These are phyloP conservation scores for Neopestalotiopsis rosae DNA, from an alignment of 2,329 filamentous ascomycete genomes.

Conservation along the genomic window DNA sequence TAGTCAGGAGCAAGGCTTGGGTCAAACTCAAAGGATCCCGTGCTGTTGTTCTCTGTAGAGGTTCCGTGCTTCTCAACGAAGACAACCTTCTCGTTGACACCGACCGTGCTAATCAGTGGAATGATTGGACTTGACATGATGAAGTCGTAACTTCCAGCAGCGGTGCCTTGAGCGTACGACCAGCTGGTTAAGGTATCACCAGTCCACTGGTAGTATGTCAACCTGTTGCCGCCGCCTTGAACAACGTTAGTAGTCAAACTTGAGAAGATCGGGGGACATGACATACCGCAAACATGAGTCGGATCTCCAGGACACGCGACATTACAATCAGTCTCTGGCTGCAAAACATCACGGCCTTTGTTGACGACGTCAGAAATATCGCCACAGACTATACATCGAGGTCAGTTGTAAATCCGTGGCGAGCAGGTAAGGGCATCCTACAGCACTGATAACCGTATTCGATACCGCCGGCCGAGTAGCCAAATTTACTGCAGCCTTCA, in stretches of 20 bases:
- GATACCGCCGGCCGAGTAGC: conserved; percentile 49
- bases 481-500: conserved; percentile 44
- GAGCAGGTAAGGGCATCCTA: conserved; percentile 24
- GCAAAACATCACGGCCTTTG: conserved; percentile 28
- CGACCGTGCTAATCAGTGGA: conserved; percentile 57
- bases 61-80: conserved; percentile 63
- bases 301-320: conserved; percentile 41
- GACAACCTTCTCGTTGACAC: conserved; percentile 58
- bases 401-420: not conserved
- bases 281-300: conserved; percentile 41
- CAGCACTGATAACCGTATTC: conserved; percentile 49
- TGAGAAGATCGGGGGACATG: not conserved
- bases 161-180: conserved; percentile 52
- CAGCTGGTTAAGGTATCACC: conserved; percentile 52
- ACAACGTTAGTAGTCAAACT: not conserved
- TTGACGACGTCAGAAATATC: conserved; percentile 36
- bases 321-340: conserved; percentile 43
- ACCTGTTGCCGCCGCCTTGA: conserved; percentile 42
- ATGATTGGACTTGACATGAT: conserved; percentile 58
- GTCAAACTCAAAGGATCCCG: conserved; percentile 65
- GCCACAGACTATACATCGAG: conserved; percentile 36
- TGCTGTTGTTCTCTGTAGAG: conserved; percentile 58
- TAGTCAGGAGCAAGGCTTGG: conserved; percentile 49
- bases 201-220: conserved; percentile 56
- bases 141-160: conserved; percentile 57